Base-by-base conservation (phyloP, 2,329 filamentous ascomycete genomes). In the Diaporthe eres region DNA sequence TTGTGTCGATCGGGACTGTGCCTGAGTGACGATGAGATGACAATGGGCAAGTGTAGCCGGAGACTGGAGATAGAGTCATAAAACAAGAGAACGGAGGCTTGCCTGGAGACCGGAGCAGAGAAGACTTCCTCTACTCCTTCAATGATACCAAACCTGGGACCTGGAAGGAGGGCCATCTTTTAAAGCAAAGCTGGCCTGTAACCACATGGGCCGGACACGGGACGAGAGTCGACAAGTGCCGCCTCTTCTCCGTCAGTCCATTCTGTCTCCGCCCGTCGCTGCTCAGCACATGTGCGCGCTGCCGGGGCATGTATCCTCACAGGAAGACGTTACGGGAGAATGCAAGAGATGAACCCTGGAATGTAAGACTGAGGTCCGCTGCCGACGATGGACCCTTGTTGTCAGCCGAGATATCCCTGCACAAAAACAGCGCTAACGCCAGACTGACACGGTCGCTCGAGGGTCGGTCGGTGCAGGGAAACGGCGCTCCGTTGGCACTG, bases 381-480 rank as follows among this genome's bases (percentile, higher is more conserved):
- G 65, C 65, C 49, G 65, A 70, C 34, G 34, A 34, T 55, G 65
- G 65, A n/a, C 65, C 65, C 34, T 55, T 9, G n/a, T 42, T 39
- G 49, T 53, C 42, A 55, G 31, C 47, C 49, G n/a, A 70, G 34
- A 70, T 28, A 70, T 55, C 65, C 65, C 65, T 70, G 65, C 25
- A 44, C 25, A 53, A 44, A 55, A 42, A 65, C 58, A 9, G 37
- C 71, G 58, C 71, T 73, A 73, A 65, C 37, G 37, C 31, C 44
- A 44, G 51, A 39, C 19, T 44, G 42, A 47, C 25, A 73, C 47
- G n/a, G 71, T 53, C 57, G 58, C 49, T 47, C 71, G 71, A 73
- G 34, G n/a, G 71, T 53, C 57, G 58, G 60, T 47, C 71, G 71
- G 58, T 44, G 58, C 22, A 63, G 47, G 44, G 47, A 73, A 73